Conservation (phyloP, 305 asterid genomes). For the Rubia balearica region DNA sequence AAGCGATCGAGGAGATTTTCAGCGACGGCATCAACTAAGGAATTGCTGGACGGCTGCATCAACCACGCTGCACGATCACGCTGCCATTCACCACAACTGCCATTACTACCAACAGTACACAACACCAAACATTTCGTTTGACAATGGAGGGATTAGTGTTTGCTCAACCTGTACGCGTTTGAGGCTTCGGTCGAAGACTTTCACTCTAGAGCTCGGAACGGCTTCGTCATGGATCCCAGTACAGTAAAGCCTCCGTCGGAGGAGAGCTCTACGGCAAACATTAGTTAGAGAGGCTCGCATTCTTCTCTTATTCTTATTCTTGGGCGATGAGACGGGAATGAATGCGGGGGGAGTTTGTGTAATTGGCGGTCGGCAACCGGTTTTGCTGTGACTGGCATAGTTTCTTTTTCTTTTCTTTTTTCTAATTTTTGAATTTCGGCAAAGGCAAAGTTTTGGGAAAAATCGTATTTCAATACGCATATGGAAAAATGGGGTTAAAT, state of each 20-base stretch:
- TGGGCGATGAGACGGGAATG: neutral
- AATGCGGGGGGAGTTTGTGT: neutral
- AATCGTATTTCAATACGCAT: no score
- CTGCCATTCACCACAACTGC: conserved; percentile 28
- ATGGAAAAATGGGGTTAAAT: no score
- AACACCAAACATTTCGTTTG: neutral
- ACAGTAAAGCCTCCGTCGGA: conserved; percentile 37
- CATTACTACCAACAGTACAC: neutral
- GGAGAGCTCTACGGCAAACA: conserved; percentile 29
- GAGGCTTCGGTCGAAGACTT: conserved; percentile 85
- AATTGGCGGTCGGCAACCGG: neutral
- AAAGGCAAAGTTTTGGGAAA: no score
- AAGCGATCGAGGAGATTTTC: conserved; percentile 82
- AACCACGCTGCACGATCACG: conserved; percentile 97
- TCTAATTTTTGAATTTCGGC: no score
- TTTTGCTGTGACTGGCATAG: neutral
- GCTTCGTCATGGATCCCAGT: conserved; percentile 28
- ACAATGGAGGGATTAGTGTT: neutral
- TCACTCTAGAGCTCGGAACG: conserved; percentile 50
- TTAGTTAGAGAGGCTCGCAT: conserved; percentile 9
- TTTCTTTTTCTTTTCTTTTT: no score
- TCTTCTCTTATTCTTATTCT: neutral
- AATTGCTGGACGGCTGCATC: conserved; percentile 49
- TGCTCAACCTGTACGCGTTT: conserved; percentile 69
- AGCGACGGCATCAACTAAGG: conserved; percentile 74